Base-by-base conservation (phyloP, 2,329 filamentous ascomycete genomes). In the Ustilaginoidea virens region DNA sequence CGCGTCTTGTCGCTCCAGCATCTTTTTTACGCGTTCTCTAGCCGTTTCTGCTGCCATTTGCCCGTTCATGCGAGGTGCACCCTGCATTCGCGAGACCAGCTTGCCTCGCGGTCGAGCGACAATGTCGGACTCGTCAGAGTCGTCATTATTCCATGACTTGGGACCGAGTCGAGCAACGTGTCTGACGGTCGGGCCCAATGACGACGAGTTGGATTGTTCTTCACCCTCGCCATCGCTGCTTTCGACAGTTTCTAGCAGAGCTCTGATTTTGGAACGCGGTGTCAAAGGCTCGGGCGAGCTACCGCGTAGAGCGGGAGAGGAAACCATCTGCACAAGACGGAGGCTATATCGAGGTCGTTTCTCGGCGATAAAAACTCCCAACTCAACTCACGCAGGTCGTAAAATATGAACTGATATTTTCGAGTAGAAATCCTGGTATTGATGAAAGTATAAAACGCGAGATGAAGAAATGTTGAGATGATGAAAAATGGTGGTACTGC, bases 61-160 rank as follows among this genome's bases (percentile, higher is more conserved):
- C 6, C 27, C 17, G 20, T 27, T 29, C 11, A 11, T 20, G 16
- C 42, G 36, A 1, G 41, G 22, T 6, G 6, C 39, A 23, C 47
- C 63, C 36, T 67, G 63, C 63, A 83, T 72, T 29, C 70, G 62
- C 11, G 75, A 63, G 9, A 75, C 75, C 39, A 81, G 58, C 29
- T 68, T 66, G 15, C 76, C 75, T 31, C 66, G 63, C 1, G 77
- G 77, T 25, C 59, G 56, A 3, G 63, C 33, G 5, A 47, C 42
- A 21, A 47, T 39, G 14, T 53, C 51, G 4, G 48, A 48, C 16
- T 52, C 50, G 27, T 66, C 54, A 9, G 63, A 61, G n/a, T 63
- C 60, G 1, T 54, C 51, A 4, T 63, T 56, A 1, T 48, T 42
- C 23, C 43, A 41, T 20, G 29, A 25, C n/a, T 12, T 11, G 9